Base-by-base conservation (phyloP, 139 green algal species). In the Monoraphidium neglectum region DNA sequence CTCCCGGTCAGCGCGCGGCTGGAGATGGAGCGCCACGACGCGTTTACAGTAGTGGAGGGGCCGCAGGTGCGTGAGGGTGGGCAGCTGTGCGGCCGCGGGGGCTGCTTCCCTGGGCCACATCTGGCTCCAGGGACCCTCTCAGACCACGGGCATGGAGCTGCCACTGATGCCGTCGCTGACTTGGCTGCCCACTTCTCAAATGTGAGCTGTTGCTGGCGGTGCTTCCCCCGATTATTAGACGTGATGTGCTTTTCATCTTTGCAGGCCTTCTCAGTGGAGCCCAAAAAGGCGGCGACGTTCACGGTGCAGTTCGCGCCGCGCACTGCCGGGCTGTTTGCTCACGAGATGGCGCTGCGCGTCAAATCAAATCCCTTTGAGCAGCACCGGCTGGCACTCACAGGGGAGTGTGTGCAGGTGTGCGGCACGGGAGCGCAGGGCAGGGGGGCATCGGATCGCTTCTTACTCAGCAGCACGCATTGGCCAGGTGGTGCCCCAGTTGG, bases 291-390 rank as follows among this genome's bases (percentile, higher is more conserved):
- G 37, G 63, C 81, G 28, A 80, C 68, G 16, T 84, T 92, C 64
- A 82, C 53, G 3, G 76, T 94, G 12, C 62, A 75, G 3, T 96
- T 93, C 78, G 33, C 49, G 16, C 83, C 90, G 0, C 2, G 16
- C 1, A 81, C 82, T 18, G 51, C 85, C 53, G 86, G 83, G 6
- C 35, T 33, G 1, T 76, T 37, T 26, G 54, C n/a, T 30, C 80
- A 86, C 65, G 84, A 89, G 74, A 26, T 86, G 35, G 71, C 67
- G 23, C 66, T 89, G 62, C 54, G 78, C 0, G 89, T 95, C 0
- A 71, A 84, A 57, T 68, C 89, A 28, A 96, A 96, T 74, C 89
- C 84, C 18, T 96, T 92, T 78, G 92, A 95, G 76, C 79, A 89
- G 70, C 89, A 94, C 74, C 54, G 40, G 15, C 64, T 93, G 36